A percentile compares a stretch with the other conserved stretches of the same genome.
These are phyloP conservation scores for Populus hybrid DNA, from an alignment of 441 rosid genomes.

Conservation along the genomic window DNA sequence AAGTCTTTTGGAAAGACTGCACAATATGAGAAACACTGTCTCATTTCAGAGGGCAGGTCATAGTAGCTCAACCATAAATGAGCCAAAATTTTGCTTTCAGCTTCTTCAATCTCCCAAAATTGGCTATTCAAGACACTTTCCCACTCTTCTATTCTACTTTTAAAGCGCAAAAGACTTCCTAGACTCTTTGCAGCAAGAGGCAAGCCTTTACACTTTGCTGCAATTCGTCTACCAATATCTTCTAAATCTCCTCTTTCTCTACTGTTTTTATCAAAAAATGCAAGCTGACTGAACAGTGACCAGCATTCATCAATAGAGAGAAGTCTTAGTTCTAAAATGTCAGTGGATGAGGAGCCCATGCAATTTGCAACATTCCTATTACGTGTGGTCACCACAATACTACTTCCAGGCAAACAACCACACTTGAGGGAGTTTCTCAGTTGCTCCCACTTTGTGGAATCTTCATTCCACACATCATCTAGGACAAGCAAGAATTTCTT, in stretches of 20 bases:
- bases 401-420: too few relatives aligned
- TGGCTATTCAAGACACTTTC: neutral
- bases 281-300: neutral
- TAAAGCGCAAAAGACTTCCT: neutral
- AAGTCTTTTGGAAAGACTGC: conserved; percentile 15
- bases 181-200: conserved; percentile 12
- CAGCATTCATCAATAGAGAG: too few relatives aligned
- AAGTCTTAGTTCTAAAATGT: too few relatives aligned
- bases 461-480: too few relatives aligned
- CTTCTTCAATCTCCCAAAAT: conserved; percentile 3
- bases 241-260: neutral
- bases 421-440: too few relatives aligned
- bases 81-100: neutral
- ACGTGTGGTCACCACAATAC: too few relatives aligned
- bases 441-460: too few relatives aligned
- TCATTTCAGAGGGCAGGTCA: neutral
- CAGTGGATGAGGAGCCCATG: too few relatives aligned
- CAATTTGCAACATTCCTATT: too few relatives aligned
- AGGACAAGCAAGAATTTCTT: too few relatives aligned
- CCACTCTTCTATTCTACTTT: neutral
- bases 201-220: conserved; percentile 3
- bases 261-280: neutral
- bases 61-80: neutral
- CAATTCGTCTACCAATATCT: too few relatives aligned
- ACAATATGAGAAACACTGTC: conserved; percentile 9